Evolutionary conservation across 1,139 yeast genomes (phyloP), one percentile per base, ranked within the genome.

Genomic region (Kurtzmaniella quercitrusa): DNA sequence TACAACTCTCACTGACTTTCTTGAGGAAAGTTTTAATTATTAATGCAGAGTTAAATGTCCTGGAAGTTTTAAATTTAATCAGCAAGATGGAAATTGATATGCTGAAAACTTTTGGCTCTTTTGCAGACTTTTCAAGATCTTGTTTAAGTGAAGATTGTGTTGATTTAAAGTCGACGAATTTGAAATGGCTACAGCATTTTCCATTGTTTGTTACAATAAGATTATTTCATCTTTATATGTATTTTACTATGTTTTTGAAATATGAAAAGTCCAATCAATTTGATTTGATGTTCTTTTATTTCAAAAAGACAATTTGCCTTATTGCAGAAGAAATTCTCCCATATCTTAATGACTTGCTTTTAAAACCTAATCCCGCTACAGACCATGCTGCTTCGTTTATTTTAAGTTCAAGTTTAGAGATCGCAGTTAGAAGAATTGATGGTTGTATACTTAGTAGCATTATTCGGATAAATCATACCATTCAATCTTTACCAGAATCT

Each of bases 221-320:
- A 17, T 42, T 56, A 3, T 58, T 66, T 41, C 48, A 60, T 37
- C 38, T 56, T 14, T 50, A 62, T 4, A 45, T 65, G 2, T 51
- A 60, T 42, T 60, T 59, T 42, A 61, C 60, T 43, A 46, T 67
- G 3, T 53, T 62, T 43, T 50, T 63, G 25, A 59, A 59, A 41
- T 60, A 58, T 34, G 57, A 53, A 37, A 43, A 48, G 34, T 42
- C 45, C 34, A 46, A 50, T 25, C 52, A 58, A 21, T 43, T 50
- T 23, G 52, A 50, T 27, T 43, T 44, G 12, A 48, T 57, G 12
- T 59, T 47, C 45, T 50, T 51, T 39, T 60, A 58, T 42, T 50
- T 51, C 42, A 49, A 52, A 40, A 58, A 56, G 38, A 48, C 55
- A 18, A 46, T 56, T 34, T 48, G 52, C 14, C 50, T 51, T 10